phyloP scores from a whole-genome alignment of 192 early-diverging fungal genomes.

The Irineochytrium annulatum region DNA sequence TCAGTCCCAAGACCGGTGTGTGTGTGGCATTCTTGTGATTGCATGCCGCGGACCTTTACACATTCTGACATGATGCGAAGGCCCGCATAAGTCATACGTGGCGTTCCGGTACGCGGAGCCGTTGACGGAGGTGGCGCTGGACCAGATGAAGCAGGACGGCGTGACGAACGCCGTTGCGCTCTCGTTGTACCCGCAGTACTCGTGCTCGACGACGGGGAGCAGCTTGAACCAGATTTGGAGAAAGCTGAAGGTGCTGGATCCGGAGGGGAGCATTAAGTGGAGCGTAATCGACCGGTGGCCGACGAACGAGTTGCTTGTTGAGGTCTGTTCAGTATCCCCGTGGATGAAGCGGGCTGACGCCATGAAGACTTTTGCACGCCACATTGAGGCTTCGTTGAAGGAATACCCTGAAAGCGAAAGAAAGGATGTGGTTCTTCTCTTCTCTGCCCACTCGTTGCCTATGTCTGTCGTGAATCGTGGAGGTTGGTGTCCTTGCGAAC shows the following conservation, averaged over 20 bases:
- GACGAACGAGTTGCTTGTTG: slow-evolving; percentile 78
- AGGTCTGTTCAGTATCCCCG: slow-evolving; percentile 31
- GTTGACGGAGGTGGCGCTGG: slow-evolving; percentile 67
- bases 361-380: slow-evolving; percentile 66
- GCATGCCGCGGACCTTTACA: neutral
- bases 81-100: slow-evolving; percentile 86
- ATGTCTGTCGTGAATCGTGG: slow-evolving; percentile 90
- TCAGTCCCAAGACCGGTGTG: slow-evolving; percentile 70
- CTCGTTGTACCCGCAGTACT: slow-evolving; percentile 94
- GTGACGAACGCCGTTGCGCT: slow-evolving; percentile 84
- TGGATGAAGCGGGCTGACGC: neutral
- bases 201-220: slow-evolving; percentile 91
- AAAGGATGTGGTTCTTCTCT: slow-evolving; percentile 74
- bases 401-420: slow-evolving; percentile 65
- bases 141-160: slow-evolving; percentile 75
- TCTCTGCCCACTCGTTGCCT: slow-evolving; percentile 95
- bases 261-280: slow-evolving; percentile 70
- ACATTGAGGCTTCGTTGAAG: slow-evolving; percentile 65
- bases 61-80: no score
- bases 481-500: slow-evolving; percentile 13
- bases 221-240: slow-evolving; percentile 86
- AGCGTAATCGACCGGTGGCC: slow-evolving; percentile 96
- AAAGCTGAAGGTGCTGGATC: slow-evolving; percentile 56
- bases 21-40: neutral
- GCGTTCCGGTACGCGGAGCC: slow-evolving; percentile 90